Conservation (phyloP, 345 rosid genomes). For the Euphorbia pulcherrima region DNA sequence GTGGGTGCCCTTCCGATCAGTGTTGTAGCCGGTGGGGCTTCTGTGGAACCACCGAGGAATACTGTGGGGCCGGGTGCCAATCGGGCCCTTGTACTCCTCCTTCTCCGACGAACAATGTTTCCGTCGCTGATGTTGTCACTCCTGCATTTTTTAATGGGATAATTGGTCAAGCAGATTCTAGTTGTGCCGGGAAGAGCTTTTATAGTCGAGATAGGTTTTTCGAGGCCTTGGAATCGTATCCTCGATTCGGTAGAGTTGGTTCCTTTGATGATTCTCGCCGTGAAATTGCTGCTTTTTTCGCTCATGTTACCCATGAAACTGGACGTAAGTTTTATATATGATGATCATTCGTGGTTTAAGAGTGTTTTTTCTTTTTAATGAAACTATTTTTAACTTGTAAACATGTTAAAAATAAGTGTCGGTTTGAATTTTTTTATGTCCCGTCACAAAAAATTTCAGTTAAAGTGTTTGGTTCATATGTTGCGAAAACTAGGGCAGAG, state of each 20-base stretch:
- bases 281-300: slow-evolving; percentile 77
- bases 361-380: too few relatives aligned
- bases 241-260: slow-evolving; percentile 55
- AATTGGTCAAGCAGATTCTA: slow-evolving; percentile 38
- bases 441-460: too few relatives aligned
- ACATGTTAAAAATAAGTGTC: too few relatives aligned
- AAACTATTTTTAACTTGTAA: too few relatives aligned
- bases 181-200: slow-evolving; percentile 54
- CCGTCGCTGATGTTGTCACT: slow-evolving; percentile 42
- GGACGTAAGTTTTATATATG: slow-evolving; percentile 54
- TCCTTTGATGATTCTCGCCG: slow-evolving; percentile 49
- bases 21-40: slow-evolving; percentile 51
- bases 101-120: slow-evolving; percentile 10
- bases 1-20: slow-evolving; percentile 41
- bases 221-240: slow-evolving; percentile 39
- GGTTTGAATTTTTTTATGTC: too few relatives aligned
- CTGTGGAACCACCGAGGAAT: slow-evolving; percentile 29
- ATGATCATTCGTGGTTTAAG: too few relatives aligned
- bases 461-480: too few relatives aligned
- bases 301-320: slow-evolving; percentile 79
- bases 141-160: slow-evolving; percentile 40
- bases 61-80: slow-evolving; percentile 49
- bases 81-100: slow-evolving; percentile 41
- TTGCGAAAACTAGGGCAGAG: too few relatives aligned
- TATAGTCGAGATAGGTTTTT: slow-evolving; percentile 58